Percentiles rank a stretch among this genome's conserved stretches.
Conservation (phyloP, 768 basidiomycete species). For the Lenzites betulinus region DNA sequence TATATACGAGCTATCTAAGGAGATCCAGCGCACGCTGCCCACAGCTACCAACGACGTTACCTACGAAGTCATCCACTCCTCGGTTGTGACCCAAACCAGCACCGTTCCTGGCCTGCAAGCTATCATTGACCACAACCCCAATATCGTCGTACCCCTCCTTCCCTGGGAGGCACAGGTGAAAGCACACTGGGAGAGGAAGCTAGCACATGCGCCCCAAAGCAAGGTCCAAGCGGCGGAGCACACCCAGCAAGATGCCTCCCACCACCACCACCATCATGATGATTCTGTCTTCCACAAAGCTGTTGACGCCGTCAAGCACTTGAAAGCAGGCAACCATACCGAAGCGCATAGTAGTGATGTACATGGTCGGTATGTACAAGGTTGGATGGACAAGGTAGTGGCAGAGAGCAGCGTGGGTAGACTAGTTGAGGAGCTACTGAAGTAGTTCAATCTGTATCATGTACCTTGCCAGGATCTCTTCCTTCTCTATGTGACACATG, state of each 20-base stretch:
- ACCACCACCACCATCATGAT: slow-evolving; percentile 25
- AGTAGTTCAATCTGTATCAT: background rate
- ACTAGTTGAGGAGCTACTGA: slow-evolving; percentile 20
- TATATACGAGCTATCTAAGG: slow-evolving; percentile 50
- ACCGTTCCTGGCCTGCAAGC: slow-evolving; percentile 36
- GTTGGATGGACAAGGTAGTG: slow-evolving; percentile 3
- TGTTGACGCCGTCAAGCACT: slow-evolving; percentile 9
- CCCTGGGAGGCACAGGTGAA: slow-evolving; percentile 56
- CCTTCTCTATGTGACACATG: too few species aligned
- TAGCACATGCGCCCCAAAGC: slow-evolving; percentile 11
- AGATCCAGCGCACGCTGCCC: slow-evolving; percentile 51
- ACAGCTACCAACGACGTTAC: slow-evolving; percentile 46
- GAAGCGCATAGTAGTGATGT: background rate
- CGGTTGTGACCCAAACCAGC: slow-evolving; percentile 50
- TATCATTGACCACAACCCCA: slow-evolving; percentile 44
- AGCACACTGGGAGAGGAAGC: slow-evolving; percentile 48
- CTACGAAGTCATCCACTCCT: slow-evolving; percentile 62
- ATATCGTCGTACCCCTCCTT: slow-evolving; percentile 44
- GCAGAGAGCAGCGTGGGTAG: slow-evolving; percentile 23
- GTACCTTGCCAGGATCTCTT: too few species aligned
- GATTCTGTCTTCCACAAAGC: background rate
- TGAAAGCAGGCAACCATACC: background rate
- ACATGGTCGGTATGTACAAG: background rate
- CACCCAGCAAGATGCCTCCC: slow-evolving; percentile 21
- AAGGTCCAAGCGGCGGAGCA: slow-evolving; percentile 13